Percentiles rank a stretch among this genome's conserved stretches.
phyloP scores from a whole-genome alignment of 768 basidiomycete species.

The Fomitopsis pulvina region DNA sequence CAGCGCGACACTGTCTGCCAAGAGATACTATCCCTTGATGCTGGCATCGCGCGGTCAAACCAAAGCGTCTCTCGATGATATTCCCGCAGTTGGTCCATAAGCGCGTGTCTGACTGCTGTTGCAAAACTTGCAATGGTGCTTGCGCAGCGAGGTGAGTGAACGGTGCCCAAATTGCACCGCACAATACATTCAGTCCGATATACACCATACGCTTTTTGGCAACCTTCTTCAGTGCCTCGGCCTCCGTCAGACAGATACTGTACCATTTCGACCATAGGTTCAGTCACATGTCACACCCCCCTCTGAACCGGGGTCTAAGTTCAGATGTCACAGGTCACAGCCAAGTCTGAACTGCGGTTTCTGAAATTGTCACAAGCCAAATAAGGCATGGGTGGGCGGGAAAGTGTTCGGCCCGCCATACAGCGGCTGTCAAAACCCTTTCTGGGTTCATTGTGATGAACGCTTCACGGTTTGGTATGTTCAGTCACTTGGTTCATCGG shows the following conservation, averaged over 20 bases:
- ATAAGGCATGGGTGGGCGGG: too few species aligned
- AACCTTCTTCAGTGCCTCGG: slow-evolving; percentile 55
- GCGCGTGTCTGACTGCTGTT: background rate
- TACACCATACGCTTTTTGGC: slow-evolving; percentile 66
- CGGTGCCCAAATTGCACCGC: slow-evolving; percentile 72
- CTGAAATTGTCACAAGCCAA: too few species aligned
- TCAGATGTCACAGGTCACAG: too few species aligned
- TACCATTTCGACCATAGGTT: too few species aligned
- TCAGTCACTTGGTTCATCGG: too few species aligned
- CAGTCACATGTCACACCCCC: too few species aligned
- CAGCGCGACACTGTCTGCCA: slow-evolving; percentile 60
- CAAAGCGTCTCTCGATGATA: slow-evolving; percentile 63
- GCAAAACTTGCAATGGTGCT: slow-evolving; percentile 21
- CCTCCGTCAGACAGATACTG: slow-evolving; percentile 41
- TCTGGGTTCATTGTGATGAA: too few species aligned
- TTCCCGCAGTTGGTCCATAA: slow-evolving; percentile 40
- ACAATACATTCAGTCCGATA: slow-evolving; percentile 68
- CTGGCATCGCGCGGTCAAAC: slow-evolving; percentile 52
- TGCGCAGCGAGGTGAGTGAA: slow-evolving; percentile 74
- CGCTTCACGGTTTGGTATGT: too few species aligned
- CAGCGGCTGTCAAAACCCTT: too few species aligned
- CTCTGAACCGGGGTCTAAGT: too few species aligned
- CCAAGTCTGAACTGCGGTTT: too few species aligned
- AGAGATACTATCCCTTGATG: slow-evolving; percentile 60
- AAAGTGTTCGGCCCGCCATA: too few species aligned